These are phyloP conservation scores for Hura crepitans DNA, from an alignment of 441 rosid genomes.

Conservation along the genomic window DNA sequence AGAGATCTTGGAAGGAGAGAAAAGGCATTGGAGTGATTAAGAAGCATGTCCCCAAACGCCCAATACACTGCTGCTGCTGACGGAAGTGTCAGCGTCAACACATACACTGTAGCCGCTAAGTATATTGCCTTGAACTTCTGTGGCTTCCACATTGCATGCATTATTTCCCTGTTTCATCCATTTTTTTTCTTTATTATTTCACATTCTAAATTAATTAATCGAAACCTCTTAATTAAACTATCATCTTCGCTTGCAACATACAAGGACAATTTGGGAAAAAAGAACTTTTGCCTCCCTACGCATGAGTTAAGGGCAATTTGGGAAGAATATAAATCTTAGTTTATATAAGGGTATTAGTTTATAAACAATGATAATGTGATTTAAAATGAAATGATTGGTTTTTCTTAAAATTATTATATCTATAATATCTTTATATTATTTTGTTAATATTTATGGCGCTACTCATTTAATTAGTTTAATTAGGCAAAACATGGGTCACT, in stretches of 20 bases:
- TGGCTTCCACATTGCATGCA: slow-evolving; percentile 99
- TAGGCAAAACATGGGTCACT: background rate
- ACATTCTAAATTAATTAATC: background rate
- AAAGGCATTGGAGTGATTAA: slow-evolving; percentile 89
- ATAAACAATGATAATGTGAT: too few species aligned
- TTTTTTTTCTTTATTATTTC: background rate
- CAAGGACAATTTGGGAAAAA: too few species aligned
- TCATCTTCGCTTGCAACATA: too few species aligned
- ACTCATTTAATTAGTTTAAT: too few species aligned
- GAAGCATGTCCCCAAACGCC: slow-evolving; percentile 92
- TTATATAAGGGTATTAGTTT: too few species aligned
- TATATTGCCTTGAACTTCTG: slow-evolving; percentile 91
- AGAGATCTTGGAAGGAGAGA: slow-evolving; percentile 69
- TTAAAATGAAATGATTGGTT: too few species aligned
- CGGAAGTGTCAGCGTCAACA: slow-evolving; percentile 82
- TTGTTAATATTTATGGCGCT: too few species aligned
- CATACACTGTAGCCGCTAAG: slow-evolving; percentile 79
- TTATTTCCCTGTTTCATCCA: slow-evolving; percentile 58
- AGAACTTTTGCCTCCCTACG: slow-evolving; percentile 36
- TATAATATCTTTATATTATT: too few species aligned
- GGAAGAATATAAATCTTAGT: slow-evolving; percentile 4
- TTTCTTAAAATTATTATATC: too few species aligned
- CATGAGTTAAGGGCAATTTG: slow-evolving; percentile 25
- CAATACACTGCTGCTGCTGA: slow-evolving; percentile 91
- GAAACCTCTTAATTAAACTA: background rate